Evolutionary conservation across 208 protist genomes (phyloP), one percentile per base, ranked within the genome.

Genomic region (Plasmodiophora brassicae): DNA sequence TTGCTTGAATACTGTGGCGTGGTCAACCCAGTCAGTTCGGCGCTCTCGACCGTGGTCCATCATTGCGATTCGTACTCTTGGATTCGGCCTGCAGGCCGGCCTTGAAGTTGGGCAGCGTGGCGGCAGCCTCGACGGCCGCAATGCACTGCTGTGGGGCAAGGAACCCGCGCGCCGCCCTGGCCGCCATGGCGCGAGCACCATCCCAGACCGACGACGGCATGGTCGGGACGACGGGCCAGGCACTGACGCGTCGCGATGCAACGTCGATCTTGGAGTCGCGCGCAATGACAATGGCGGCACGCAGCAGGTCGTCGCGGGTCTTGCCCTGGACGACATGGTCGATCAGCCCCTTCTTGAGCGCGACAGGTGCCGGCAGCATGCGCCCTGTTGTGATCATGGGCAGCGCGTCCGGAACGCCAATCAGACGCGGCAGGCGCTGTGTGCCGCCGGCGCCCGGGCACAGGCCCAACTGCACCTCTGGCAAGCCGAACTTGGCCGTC

Each of bases 371-470:
- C 20, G 65, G 65, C 14, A 78, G 20, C 65, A 32, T 5, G 10
- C 5, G 14, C 10, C 65, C 65, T 38, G 65, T 78, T 5, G 41
- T 38, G 65, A 78, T 78, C 65, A 78, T 78, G 0, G 94, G 90
- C 0, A 97, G 92, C 14, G 96, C 95, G 39, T 93, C 93, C 85
- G 92, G 89, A 0, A 97, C 91, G 57, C 96, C 96, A 85, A 96
- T 93, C 35, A 98, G 92, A 36, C 93, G 91, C 84, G 97, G 96
- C 85, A 97, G 94, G 53, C 97, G 95, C 90, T 97, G 95, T 10
- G 96, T 98, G 86, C 97, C 97, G 39, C 96, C 96, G 41, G 91
- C 93, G 41, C 96, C 97, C 32, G 97, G 97, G 44, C 98, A 91
- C 0, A 98, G 90, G 25, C 97, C 97, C 22, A 98, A 89, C 91